A percentile compares a stretch with the other conserved stretches of the same genome.
Evolutionary conservation across 202 grass and related monocot genomes (phyloP).

Genomic region (Eragrostis tef): DNA sequence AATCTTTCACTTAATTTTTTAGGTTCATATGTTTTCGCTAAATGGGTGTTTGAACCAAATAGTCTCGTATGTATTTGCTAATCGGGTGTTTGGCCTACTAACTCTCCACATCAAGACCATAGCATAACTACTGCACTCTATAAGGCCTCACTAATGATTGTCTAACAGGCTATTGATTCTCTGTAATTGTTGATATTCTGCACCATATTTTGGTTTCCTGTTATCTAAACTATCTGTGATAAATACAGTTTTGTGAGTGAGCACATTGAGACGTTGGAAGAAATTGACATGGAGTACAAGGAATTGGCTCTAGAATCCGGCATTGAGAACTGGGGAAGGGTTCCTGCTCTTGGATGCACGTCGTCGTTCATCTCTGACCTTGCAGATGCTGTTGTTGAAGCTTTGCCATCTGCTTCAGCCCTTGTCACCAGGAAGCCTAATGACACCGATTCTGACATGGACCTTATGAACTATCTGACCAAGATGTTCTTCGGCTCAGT

Average conservation of each 20-base stretch:
- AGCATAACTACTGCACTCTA: not conserved
- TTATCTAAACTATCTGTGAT: not conserved
- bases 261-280: conserved; percentile 97
- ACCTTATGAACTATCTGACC: conserved; percentile 57
- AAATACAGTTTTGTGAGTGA: conserved; percentile 82
- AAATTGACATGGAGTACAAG: conserved; percentile 99
- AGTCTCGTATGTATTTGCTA: not conserved
- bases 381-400: conserved; percentile 76
- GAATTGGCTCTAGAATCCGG: conserved; percentile 87
- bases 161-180: not conserved
- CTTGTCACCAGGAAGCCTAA: conserved; percentile 43
- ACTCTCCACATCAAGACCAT: not conserved
- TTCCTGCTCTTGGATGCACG: conserved; percentile 80
- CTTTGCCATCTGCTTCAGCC: conserved; percentile 64
- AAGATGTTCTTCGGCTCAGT: conserved; percentile 88
- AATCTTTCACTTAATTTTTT: not conserved
- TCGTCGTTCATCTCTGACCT: conserved; percentile 82
- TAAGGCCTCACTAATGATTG: not conserved
- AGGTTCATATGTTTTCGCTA: not conserved
- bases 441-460: conserved; percentile 45
- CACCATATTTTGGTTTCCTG: not conserved
- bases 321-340: conserved; percentile 90
- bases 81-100: conserved; percentile 5
- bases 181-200: not conserved
- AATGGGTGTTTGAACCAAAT: conserved; percentile 7